Percentiles rank a stretch among this genome's conserved stretches.
phyloP scores from a whole-genome alignment of 495 filamentous ascomycete genomes.

The Baudoinia panamericana region DNA sequence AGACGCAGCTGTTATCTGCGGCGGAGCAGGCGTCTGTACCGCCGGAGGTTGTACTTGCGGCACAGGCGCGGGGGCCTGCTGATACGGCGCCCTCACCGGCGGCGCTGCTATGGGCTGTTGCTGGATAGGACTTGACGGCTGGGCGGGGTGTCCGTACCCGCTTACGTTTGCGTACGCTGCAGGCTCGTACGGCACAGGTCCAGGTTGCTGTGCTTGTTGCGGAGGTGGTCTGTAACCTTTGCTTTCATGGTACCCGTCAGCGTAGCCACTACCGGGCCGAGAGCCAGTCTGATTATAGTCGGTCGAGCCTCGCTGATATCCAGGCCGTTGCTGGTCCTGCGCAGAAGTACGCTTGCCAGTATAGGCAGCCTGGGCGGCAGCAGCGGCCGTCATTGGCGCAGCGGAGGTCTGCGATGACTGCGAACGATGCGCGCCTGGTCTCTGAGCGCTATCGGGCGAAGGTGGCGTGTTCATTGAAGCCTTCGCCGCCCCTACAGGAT shows the following conservation, averaged over 20 bases:
- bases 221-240: constrained; percentile 4
- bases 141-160: constrained; percentile 26
- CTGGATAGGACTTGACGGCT: constrained; percentile 3
- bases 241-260: constrained; percentile 10
- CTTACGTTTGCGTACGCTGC: constrained; percentile 54
- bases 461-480: constrained; percentile 30
- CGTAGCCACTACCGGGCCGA: constrained; percentile 7
- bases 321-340: constrained; percentile 21
- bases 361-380: constrained; percentile 36
- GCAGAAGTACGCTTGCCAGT: constrained; percentile 30
- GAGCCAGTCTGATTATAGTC: constrained; percentile 29
- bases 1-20: constrained; percentile 1
- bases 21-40: constrained; percentile 8
- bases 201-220: constrained; percentile 41
- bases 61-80: constrained; percentile 30
- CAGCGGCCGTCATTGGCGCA: constrained; percentile 33
- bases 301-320: constrained; percentile 32
- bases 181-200: constrained; percentile 58
- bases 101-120: constrained; percentile 21
- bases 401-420: constrained; percentile 35
- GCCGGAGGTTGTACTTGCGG: constrained; percentile 23
- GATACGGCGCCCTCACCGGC: constrained; percentile 32
- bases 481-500: constrained; percentile 38
- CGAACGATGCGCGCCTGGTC: constrained; percentile 32
- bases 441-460: constrained; percentile 24